Evolutionary conservation across 345 rosid species (phyloP), one percentile per base, ranked within the genome.

Genomic region (Rhodamnia argentea): DNA sequence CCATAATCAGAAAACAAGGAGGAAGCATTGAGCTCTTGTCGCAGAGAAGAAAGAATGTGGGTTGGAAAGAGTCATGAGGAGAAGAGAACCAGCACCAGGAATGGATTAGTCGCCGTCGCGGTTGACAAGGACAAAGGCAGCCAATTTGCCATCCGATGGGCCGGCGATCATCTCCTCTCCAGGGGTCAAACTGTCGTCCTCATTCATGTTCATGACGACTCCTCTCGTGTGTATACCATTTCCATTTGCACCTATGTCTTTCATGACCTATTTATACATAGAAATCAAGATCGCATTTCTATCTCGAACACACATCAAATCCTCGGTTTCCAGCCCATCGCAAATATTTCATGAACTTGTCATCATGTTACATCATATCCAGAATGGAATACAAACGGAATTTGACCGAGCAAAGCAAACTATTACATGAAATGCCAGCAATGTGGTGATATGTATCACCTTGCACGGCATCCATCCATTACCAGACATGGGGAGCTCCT

Each of bases 61-160:
- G 56, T 53, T 40, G 62, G 85, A 82, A 86, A 86, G 87, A 85
- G 85, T 52, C 81, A 83, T 81, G 81, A 55, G 32, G 64, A 83
- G 37, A 91, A 90, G 89, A 94, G 92, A 84, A 70, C 81, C 81
- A 87, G 90, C 54, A 76, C 88, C 51, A 89, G 91, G 86, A 91
- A 88, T 74, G 98, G 96, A 58, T 52, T 93, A 85, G 93, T 95
- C 0, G 99, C 97, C 24, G 95, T 97, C 16, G 99, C 97, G 15
- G 90, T 96, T n/a, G 95, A 94, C 91, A 94, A 89, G 85, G 99
- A 96, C 86, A 97, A 95, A 92, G 93, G 94, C 8, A 97, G 98
- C 90, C 98, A 92, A 88, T 84, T 90, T 89, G 99, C 99, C 86
- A 87, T 97, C 70, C 91, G 86, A 91, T 97, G 99, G 99, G 92